Base-by-base conservation (phyloP, 495 filamentous ascomycete genomes). In the Penicillium bialowiezense region DNA sequence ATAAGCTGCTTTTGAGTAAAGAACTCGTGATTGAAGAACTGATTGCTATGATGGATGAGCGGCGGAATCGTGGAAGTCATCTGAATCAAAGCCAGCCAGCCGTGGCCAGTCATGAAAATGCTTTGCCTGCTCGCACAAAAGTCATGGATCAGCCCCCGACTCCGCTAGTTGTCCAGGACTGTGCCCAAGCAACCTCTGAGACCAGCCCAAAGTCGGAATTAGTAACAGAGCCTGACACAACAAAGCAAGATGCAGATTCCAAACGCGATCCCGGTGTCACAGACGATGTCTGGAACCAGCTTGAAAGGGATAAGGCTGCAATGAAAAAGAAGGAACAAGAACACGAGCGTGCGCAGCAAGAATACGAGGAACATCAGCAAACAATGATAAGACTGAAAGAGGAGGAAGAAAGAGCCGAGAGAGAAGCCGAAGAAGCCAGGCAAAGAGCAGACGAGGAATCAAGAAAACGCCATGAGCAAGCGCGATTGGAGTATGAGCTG, bases 261-360 rank as follows among this genome's bases (percentile, higher is more conserved):
- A 8, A 26, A 4, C 23, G 23, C 8, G 23, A 26, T 26, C 23
- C 64, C 0, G 81, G 81, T 2, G 83, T 88, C 0, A 68, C 71
- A 17, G 82, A 88, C 50, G 78, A 56, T 3, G 64, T 78, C n/a
- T 88, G 85, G 85, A 51, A 69, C 13, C 77, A 81, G 42, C 72
- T 89, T 1, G 69, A 82, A 48, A 55, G 44, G 0, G 78, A 83
- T 62, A 73, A 68, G 31, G 46, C 62, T 2, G 67, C 60, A 1
- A 63, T 65, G 1, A 58, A 64, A n/a, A 31, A 19, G 15, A 21
- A 9, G 7, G 66, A 68, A 29, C 39, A 55, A 12, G 33, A 53
- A 3, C 47, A 58, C n/a, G 13, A 40, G 35, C 32, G 29, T 5
- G 20, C 45, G 19, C 7, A 28, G 19, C 4, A 49, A 19, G 35